Conservation (phyloP, 2,329 filamentous ascomycete genomes). For the Talaromyces sp. region DNA sequence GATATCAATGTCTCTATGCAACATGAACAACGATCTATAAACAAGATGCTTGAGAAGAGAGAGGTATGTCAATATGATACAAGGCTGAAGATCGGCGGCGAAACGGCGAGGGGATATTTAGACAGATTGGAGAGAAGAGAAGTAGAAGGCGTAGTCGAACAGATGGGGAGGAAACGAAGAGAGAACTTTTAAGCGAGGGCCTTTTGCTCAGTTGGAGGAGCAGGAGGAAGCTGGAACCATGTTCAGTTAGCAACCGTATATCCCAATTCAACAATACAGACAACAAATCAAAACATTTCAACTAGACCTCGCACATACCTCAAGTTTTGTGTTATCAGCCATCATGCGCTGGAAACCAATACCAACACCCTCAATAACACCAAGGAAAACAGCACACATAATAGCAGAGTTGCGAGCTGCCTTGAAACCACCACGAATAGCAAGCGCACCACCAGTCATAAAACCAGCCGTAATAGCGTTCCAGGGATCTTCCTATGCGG, state of each 20-base stretch:
- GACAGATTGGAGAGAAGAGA: background rate
- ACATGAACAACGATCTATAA: background rate
- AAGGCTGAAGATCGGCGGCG: background rate
- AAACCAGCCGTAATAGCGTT: constrained; percentile 98
- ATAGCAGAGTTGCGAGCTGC: constrained; percentile 94
- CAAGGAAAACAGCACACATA: constrained; percentile 89
- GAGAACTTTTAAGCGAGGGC: constrained; percentile 35
- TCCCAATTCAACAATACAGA: background rate
- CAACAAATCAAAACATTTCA: constrained; percentile 3
- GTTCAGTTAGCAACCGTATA: too few species aligned
- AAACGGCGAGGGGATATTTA: background rate
- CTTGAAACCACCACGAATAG: constrained; percentile 87
- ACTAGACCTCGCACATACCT: constrained; percentile 61
- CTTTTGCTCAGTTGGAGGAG: constrained; percentile 40
- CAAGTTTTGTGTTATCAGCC: constrained; percentile 82
- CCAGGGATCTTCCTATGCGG: constrained; percentile 78
- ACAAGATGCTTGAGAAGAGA: background rate
- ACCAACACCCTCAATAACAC: constrained; percentile 95
- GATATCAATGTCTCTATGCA: background rate
- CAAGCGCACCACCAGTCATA: constrained; percentile 90
- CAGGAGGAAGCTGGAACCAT: constrained; percentile 37
- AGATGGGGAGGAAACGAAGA: background rate
- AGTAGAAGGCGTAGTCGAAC: too few species aligned
- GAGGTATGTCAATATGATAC: background rate
- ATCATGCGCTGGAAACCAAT: constrained; percentile 96